Evolutionary conservation across 495 filamentous ascomycete species (phyloP).

Genomic region (Penicillium diatomitis): DNA sequence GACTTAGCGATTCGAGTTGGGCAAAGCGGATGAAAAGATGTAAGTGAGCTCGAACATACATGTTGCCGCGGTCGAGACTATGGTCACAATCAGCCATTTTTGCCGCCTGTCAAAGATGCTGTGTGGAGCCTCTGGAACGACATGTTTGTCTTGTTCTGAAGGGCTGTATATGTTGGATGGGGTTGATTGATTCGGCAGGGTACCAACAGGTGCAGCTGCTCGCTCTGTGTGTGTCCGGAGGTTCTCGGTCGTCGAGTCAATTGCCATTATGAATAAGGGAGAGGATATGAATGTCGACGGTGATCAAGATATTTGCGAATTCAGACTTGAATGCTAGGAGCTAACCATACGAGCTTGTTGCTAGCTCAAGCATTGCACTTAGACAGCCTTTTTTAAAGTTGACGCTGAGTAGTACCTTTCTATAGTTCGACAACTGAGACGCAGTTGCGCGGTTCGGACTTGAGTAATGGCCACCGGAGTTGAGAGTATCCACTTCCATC

Average conservation of each 20-base stretch:
- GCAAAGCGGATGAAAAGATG: constrained; percentile 13
- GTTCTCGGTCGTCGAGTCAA: background rate
- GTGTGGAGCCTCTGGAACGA: background rate
- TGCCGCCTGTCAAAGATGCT: constrained; percentile 3
- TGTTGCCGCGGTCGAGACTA: background rate
- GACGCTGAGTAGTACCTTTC: too few species aligned
- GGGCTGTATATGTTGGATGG: background rate
- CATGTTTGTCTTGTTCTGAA: background rate
- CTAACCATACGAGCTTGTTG: too few species aligned
- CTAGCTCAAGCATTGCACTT: too few species aligned
- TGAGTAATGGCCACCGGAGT: too few species aligned
- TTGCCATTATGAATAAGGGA: background rate
- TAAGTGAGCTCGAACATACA: constrained; percentile 14
- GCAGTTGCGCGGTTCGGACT: too few species aligned
- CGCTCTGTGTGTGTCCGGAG: background rate
- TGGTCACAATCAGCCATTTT: background rate
- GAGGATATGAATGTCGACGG: background rate
- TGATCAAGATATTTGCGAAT: background rate
- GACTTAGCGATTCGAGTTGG: background rate
- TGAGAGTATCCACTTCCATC: too few species aligned
- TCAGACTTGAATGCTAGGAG: too few species aligned
- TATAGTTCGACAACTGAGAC: too few species aligned
- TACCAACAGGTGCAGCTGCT: background rate
- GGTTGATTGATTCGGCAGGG: background rate
- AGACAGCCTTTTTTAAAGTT: too few species aligned